Percentiles rank a stretch among this genome's conserved stretches.
phyloP scores from a whole-genome alignment of 352 stramenopile genomes.

The Albugo candida region DNA sequence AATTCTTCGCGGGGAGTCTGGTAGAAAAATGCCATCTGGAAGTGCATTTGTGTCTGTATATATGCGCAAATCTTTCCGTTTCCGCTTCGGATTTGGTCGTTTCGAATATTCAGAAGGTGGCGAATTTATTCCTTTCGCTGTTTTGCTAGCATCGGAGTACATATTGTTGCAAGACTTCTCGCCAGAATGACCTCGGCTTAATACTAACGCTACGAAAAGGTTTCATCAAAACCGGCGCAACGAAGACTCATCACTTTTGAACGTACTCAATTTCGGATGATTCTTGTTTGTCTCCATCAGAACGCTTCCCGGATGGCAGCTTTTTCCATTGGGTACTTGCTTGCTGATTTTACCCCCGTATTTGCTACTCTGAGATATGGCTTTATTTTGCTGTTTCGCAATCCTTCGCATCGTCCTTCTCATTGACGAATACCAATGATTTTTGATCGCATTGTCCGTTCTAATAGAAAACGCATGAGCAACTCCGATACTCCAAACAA shows the following conservation, averaged over 20 bases:
- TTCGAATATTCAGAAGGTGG: conserved; percentile 10
- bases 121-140: too few relatives aligned
- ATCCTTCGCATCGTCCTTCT: conserved; percentile 76
- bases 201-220: too few relatives aligned
- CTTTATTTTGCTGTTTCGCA: conserved; percentile 73
- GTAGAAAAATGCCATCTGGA: conserved; percentile 54
- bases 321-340: too few relatives aligned
- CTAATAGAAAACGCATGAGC: conserved; percentile 10
- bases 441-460: conserved; percentile 80
- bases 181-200: too few relatives aligned
- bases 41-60: conserved; percentile 23
- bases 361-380: conserved; percentile 13
- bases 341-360: too few relatives aligned
- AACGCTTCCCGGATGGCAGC: too few relatives aligned
- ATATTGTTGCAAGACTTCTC: too few relatives aligned
- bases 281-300: too few relatives aligned
- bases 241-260: too few relatives aligned
- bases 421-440: conserved; percentile 85
- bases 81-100: conserved; percentile 51
- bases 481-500: not conserved
- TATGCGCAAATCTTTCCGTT: conserved; percentile 68
- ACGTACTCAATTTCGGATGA: too few relatives aligned
- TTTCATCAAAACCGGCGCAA: too few relatives aligned
- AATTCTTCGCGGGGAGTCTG: conserved; percentile 46
- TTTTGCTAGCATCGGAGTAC: too few relatives aligned